Base-by-base conservation (phyloP, 805 yeast species). In the Kazachstania taianensis region DNA sequence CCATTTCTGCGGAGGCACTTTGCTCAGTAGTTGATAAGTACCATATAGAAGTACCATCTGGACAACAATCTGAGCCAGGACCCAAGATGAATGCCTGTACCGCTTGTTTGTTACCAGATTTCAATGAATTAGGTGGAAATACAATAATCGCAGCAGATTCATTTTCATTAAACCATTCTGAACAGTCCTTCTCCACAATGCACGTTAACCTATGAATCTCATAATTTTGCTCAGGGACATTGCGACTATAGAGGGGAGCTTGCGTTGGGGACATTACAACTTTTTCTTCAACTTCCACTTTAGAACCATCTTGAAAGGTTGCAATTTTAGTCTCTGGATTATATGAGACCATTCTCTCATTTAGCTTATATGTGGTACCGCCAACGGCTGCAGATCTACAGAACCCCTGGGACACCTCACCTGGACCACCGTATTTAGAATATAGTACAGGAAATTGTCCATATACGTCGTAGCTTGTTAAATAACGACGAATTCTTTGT, bases 351-450 rank as follows among this genome's bases (percentile, higher is more conserved):
- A 89, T 59, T 27, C 68, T 63, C 12, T 92, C 79, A 52, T 79
- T 76, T 38, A 89, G 67, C 57, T 86, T 85, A 62, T 92, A 89
- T 23, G 94, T 84, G 37, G 96, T 81, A 37, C 97, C 97, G 14
- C 92, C 97, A 43, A 89, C 97, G 10, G 98, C 98, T 3, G 97
- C 97, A 39, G 94, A 81, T 49, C 98, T 72, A 62, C 96, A 89
- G 59, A 92, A 89, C 2, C 96, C 98, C 63, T 89, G 98, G 12
- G 94, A 78, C 19, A 89, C 66, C 61, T 89, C 98, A 36, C 97
- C 96, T 0, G 94, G 87, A 2, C 95, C 94, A 39, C 97, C 98
- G 61, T 78, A 89, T 65, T 85, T 89, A 34, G 94, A 81, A 49
- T 79, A 79, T 65, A 89, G 68, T 9, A 83, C 94, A 2, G 98